Base-by-base conservation (phyloP, 148 eudicot genomes). In the Amaranthus hypochondriacus region DNA sequence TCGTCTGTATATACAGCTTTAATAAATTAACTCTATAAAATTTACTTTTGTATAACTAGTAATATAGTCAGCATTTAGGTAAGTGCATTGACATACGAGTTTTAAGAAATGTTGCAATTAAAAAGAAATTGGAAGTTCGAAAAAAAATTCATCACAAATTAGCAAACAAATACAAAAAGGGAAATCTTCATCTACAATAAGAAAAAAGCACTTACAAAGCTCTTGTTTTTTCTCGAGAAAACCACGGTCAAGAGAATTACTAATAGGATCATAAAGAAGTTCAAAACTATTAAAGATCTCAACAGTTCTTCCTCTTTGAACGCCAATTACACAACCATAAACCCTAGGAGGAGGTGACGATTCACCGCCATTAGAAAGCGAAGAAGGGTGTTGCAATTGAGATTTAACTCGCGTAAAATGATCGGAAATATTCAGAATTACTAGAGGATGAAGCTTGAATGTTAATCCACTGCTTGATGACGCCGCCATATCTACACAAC, bases 261-360 rank as follows among this genome's bases (percentile, higher is more conserved):
- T 80, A 46, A 69, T 64, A 0, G 80, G 71, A 79, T 94, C 92
- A 73, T 79, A 89, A 3, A 91, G 84, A 53, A 91, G 88, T 72
- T 94, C 97, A 71, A 94, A 94, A 68, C 97, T 94, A 75, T 91
- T 94, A 76, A 91, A 94, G 80, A 94, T 91, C 89, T 94, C 98
- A 61, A 94, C 97, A 15, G 95, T 90, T 53, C 98, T 87, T 47
- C 97, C 97, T 47, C 83, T 79, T 75, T 91, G 97, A 14, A 88
- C 82, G 21, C 98, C 97, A 63, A 89, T 91, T 44, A 91, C 97
- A 70, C 95, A 89, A 12, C 98, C 98, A 62, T 89, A 91, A 5
- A 91, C 97, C 63, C 96, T 80, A 4, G 87, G 85, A 46, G 86
- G 62, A 58, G 76, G 47, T 28, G 68, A 4, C 6, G 55, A 7